phyloP scores from a whole-genome alignment of 1,284 basidiomycete genomes.

The Boletus albobrunnescens region DNA sequence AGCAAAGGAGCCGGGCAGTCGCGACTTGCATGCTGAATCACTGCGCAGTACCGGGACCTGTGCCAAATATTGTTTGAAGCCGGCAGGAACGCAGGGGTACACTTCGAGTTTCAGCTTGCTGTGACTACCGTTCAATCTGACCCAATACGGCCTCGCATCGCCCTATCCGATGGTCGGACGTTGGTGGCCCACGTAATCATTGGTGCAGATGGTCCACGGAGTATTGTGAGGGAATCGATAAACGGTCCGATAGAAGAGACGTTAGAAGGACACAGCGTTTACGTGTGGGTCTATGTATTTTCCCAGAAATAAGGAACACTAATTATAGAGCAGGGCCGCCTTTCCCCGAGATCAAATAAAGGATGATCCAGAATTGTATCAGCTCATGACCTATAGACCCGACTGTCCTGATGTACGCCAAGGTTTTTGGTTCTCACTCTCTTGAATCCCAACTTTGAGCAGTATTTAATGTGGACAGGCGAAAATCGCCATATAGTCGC shows the following conservation, averaged over 20 bases:
- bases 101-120: slow-evolving; percentile 38
- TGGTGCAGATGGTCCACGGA: slow-evolving; percentile 41
- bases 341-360: slow-evolving; percentile 38
- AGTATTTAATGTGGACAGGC: slow-evolving; percentile 29
- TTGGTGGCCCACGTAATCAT: slow-evolving; percentile 40
- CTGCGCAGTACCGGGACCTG: slow-evolving; percentile 44
- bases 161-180: slow-evolving; percentile 35
- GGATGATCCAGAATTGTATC: slow-evolving; percentile 37
- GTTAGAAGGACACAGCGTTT: slow-evolving; percentile 29
- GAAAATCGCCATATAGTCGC: slow-evolving; percentile 23
- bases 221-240: slow-evolving; percentile 26
- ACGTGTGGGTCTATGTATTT: slow-evolving; percentile 22
- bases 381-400: slow-evolving; percentile 25
- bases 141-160: slow-evolving; percentile 24
- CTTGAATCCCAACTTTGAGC: neutral
- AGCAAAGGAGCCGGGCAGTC: slow-evolving; percentile 11
- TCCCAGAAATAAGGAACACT: slow-evolving; percentile 3
- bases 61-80: slow-evolving; percentile 41
- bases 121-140: slow-evolving; percentile 34
- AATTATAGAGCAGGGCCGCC: slow-evolving; percentile 31
- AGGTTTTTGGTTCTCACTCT: neutral
- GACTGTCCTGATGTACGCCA: slow-evolving; percentile 23
- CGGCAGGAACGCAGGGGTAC: slow-evolving; percentile 40
- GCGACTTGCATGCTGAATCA: slow-evolving; percentile 5
- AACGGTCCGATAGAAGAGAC: slow-evolving; percentile 20